These are phyloP conservation scores for Verticillium longisporum DNA, from an alignment of 2,329 filamentous ascomycete species.

Conservation along the genomic window DNA sequence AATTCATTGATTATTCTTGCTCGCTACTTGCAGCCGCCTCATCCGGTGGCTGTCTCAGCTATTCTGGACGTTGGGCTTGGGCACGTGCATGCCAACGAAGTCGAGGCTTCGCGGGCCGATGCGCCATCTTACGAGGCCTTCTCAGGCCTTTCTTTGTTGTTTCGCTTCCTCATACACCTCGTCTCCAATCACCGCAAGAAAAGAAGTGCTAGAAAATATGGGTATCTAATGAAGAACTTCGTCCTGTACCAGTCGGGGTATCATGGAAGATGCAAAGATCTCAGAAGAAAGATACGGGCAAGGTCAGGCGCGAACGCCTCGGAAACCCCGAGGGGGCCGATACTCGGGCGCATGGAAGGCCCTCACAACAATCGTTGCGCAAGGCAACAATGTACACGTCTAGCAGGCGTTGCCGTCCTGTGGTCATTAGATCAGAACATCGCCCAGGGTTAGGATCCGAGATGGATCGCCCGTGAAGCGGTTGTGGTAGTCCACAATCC, in stretches of 20 bases:
- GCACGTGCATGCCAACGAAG: neutral
- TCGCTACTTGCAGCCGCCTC: neutral
- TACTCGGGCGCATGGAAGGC: neutral
- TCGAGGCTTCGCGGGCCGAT: neutral
- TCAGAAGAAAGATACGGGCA: neutral
- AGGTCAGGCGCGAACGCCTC: neutral
- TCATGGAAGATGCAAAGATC: neutral
- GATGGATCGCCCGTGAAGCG: constrained; percentile 58
- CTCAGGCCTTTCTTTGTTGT: neutral
- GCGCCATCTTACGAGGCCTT: neutral
- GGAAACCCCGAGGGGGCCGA: neutral
- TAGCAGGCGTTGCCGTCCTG: neutral
- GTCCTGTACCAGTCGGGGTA: neutral
- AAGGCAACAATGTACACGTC: too few relatives aligned
- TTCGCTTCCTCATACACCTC: neutral
- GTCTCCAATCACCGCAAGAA: neutral
- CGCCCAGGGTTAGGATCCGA: constrained; percentile 54
- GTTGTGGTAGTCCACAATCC: constrained; percentile 61
- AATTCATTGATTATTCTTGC: neutral
- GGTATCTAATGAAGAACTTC: neutral
- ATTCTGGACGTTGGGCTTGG: neutral
- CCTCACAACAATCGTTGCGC: neutral
- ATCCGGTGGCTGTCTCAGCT: neutral
- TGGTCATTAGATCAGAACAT: constrained; percentile 26
- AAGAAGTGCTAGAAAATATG: neutral